Evolutionary conservation across 441 rosid genomes (phyloP), one percentile per base, ranked within the genome.

Genomic region (Corymbia citriodora): DNA sequence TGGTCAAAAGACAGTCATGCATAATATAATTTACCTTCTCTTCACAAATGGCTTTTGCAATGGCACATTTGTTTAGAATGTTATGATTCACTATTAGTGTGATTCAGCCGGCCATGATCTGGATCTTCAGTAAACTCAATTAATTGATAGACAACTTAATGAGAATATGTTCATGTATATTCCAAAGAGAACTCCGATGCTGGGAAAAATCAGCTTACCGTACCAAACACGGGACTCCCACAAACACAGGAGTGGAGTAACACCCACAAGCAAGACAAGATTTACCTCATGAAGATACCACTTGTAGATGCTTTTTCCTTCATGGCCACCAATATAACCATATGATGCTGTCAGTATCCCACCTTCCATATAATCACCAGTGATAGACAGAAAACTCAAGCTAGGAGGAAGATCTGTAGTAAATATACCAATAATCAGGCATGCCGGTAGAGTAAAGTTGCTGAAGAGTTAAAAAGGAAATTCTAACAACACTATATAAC

Each of bases 251-350:
- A 55, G 87, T 15, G 3, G 25, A 45, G 54, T 61, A 52, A 23
- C 45, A 48, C 85, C 52, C 70, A 55, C 10, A 68, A n/a, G 52
- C 27, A 55, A 81, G 82, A 87, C 19, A 52, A 87, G 25, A 54
- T 55, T 89, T 96, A 98, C 99, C 99, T 98, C 98, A 93, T 96
- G 99, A 93, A 94, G 96, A 93, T 94, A 96, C 99, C 99, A 98
- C 89, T 94, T 93, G 93, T 98, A 97, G 87, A 92, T 91, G 92
- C 99, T 98, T 95, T 95, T 96, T 90, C 99, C 99, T 94, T 98
- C 99, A 91, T 95, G 99, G 55, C 99, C 99, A 31, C 99, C 99
- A 88, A 98, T 93, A 88, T 98, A 98, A 89, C 99, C 99, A 92
- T 98, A 97, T 65, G 99, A 98, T 93, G 99, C 99, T 63, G 99